Base-by-base conservation (phyloP, 176 grass and related monocot species). In the Carex pumila region DNA sequence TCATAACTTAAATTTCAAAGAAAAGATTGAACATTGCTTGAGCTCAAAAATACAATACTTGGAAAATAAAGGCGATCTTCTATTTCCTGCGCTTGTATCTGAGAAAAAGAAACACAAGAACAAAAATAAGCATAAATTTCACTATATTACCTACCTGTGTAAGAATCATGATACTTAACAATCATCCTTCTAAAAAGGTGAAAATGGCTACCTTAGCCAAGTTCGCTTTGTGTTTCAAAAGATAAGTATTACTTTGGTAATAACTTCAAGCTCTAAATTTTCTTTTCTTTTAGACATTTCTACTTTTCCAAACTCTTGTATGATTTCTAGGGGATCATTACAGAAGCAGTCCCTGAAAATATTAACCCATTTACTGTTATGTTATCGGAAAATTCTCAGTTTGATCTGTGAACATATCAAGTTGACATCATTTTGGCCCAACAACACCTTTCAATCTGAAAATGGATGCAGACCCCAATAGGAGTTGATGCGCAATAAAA, bases 41-140 rank as follows among this genome's bases (percentile, higher is more conserved):
- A 83, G 45, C 61, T 65, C 4, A 34, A 66, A 12, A 83, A 82
- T 49, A 62, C 14, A 65, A 83, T 69, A 83, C 55, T 52, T 83
- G 19, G 22, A 45, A 54, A 67, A 69, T 58, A 45, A 49, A 30
- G 22, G 12, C 19, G 0, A 18, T 49, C 49, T 15, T 65, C 49
- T 85, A 70, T 73, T 85, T 72, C 34, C 70, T 71, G 52, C 83
- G 83, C 70, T 85, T 85, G 59, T 85, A 85, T 53, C 83, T 85
- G 83, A 34, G 12, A 85, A 84, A 74, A 78, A 36, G 13, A 84
- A 60, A 61, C 55, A 81, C 9, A 1, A 22, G 17, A 62, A 63
- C 43, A 55, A 54, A 12, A 30, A 54, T 29, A 30, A 68, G 12
- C 6, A 69, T 76, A 30, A 77, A 15, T 13, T 32, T 32, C 25